Conservation (phyloP, 805 yeast genomes). For the Clavispora carvajalis region DNA sequence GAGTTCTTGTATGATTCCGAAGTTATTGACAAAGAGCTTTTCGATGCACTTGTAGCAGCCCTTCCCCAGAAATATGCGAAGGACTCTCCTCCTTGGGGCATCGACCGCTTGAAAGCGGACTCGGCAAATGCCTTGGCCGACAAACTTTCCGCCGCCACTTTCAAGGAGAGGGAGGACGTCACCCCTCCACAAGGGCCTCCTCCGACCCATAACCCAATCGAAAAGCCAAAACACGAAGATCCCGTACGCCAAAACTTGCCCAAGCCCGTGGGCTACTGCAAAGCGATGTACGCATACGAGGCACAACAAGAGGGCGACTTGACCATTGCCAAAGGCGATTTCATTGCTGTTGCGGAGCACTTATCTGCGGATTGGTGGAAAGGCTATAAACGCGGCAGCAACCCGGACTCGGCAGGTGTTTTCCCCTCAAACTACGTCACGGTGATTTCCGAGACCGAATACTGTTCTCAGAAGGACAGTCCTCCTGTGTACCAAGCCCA, state of each 20-base stretch:
- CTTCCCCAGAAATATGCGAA: conserved; percentile 56
- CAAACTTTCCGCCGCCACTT: conserved; percentile 10
- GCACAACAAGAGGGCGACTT: conserved; percentile 78
- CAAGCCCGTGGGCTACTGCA: conserved; percentile 36
- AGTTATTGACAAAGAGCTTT: conserved; percentile 58
- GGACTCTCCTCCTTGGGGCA: conserved; percentile 46
- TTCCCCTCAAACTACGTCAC: conserved; percentile 87
- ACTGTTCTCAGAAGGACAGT: conserved; percentile 5
- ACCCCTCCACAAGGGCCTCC: neutral
- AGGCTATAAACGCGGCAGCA: conserved; percentile 46
- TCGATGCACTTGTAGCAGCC: conserved; percentile 41
- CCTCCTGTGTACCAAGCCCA: neutral
- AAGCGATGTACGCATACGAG: conserved; percentile 68
- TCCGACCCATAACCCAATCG: neutral
- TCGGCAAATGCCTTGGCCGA: conserved; percentile 6
- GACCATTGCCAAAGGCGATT: conserved; percentile 58
- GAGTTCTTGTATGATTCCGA: conserved; percentile 74
- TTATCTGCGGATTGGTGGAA: conserved; percentile 89
- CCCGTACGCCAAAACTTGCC: too few relatives aligned
- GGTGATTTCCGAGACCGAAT: conserved; percentile 32
- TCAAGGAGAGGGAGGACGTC: conserved; percentile 12
- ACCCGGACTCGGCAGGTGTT: conserved; percentile 56
- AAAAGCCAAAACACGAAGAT: neutral
- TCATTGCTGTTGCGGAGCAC: conserved; percentile 63
- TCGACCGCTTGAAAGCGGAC: conserved; percentile 22